Percentiles rank a stretch among this genome's conserved stretches.
Evolutionary conservation across 768 basidiomycete species (phyloP).

Genomic region (Pleurotus citrinopileatus): DNA sequence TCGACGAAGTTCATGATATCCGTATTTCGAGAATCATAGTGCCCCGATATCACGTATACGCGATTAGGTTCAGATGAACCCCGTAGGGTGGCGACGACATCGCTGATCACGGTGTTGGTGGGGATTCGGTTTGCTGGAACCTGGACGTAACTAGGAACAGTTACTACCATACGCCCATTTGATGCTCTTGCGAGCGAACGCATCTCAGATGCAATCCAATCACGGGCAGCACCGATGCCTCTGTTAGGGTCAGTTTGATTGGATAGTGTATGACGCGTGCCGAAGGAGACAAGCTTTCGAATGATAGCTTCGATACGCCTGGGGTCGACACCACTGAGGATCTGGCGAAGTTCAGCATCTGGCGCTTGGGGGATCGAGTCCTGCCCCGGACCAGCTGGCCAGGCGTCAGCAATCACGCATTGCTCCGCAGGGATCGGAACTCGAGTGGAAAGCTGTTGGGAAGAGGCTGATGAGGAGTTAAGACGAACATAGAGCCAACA

Average conservation of each 20-base stretch:
- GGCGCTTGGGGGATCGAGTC: constrained; percentile 40
- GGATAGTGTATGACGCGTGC: constrained; percentile 51
- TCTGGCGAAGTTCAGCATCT: constrained; percentile 37
- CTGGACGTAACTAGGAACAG: constrained; percentile 45
- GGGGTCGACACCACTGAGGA: constrained; percentile 45
- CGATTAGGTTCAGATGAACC: constrained; percentile 48
- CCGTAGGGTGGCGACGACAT: constrained; percentile 47
- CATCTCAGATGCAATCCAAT: constrained; percentile 53
- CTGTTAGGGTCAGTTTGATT: constrained; percentile 49
- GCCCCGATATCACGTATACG: constrained; percentile 51
- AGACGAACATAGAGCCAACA: background rate
- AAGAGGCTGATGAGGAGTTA: background rate
- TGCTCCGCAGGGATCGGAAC: constrained; percentile 4
- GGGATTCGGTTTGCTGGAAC: constrained; percentile 31
- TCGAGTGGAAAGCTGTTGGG: constrained; percentile 7
- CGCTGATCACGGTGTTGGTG: constrained; percentile 43
- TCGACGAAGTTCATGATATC: constrained; percentile 34
- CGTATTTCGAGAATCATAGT: constrained; percentile 50
- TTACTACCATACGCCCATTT: constrained; percentile 39
- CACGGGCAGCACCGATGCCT: constrained; percentile 53
- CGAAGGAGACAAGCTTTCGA: constrained; percentile 51
- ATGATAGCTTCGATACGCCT: constrained; percentile 44
- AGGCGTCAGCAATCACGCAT: constrained; percentile 24
- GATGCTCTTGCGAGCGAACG: constrained; percentile 34
- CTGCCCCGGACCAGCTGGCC: constrained; percentile 50